Base-by-base conservation (phyloP, 176 grass and related monocot species). In the Saccharum officinarum region DNA sequence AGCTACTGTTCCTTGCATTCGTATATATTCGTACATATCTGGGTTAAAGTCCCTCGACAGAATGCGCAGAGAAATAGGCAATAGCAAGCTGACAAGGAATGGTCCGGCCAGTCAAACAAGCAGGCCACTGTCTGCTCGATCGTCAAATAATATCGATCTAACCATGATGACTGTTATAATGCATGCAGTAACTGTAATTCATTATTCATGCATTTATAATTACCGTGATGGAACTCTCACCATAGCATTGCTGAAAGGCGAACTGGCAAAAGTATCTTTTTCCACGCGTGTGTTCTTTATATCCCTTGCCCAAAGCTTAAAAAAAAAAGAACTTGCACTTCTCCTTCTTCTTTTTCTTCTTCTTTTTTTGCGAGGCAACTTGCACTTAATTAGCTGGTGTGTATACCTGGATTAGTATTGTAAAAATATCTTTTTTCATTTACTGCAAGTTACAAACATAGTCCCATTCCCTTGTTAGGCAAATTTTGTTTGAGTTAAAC, bases 11-110 rank as follows among this genome's bases (percentile, higher is more conserved):
- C 13, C 28, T 16, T 33, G 28, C 26, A 66, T 34, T 17, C 36
- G 23, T 15, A 16, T 13, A 1, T 14, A 65, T 11, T 60, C 22
- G 55, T 63, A 63, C 10, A n/a, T 26, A 72, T 23, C 5, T 47
- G 42, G 42, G 23, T 73, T 73, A 73, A 73, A 47, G 23, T 47
- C 41, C 10, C n/a, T 61, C 57, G 70, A 73, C 70, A 73, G 12
- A 73, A 23, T 25, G 70, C 41, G 41, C 70, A 73, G 70, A 46
- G 70, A 23, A 73, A 73, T 73, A 73, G n/a, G 12, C 44, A 10
- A 23, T 16, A 47, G n/a, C 71, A 22, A 23, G 38, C 66, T 39
- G 57, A 40, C 38, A 14, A 13, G 45, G 11, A 14, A 3, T 73
- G 71, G 42, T 73, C 70, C 7, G n/a, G 10, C 59, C 2, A 11